Conservation (phyloP, 2,329 filamentous ascomycete genomes). For the Ophiocordyceps camponoti-rufipedis region DNA sequence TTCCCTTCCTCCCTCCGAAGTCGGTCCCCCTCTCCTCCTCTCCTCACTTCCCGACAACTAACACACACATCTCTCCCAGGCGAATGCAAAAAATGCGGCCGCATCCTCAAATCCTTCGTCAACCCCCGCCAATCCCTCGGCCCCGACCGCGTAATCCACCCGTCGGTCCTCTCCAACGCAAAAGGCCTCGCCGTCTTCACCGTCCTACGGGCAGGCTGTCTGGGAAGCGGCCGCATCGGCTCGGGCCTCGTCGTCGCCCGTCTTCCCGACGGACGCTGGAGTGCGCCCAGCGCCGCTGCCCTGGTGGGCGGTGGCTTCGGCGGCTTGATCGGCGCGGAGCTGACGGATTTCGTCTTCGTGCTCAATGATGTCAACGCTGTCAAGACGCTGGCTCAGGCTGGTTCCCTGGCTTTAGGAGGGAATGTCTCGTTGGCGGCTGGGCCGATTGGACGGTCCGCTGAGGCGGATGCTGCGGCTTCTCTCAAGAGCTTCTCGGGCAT, state of each 20-base stretch:
- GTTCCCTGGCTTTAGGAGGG: slow-evolving; percentile 80
- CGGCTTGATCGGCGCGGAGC: slow-evolving; percentile 72
- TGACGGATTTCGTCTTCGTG: slow-evolving; percentile 95
- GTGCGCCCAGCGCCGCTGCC: slow-evolving; percentile 63
- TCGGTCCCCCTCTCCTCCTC: slow-evolving; percentile 23
- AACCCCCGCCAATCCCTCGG: slow-evolving; percentile 87
- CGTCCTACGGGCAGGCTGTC: slow-evolving; percentile 73
- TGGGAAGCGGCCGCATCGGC: slow-evolving; percentile 66
- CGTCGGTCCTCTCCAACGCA: slow-evolving; percentile 71
- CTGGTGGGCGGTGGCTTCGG: slow-evolving; percentile 70
- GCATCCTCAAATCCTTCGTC: slow-evolving; percentile 87
- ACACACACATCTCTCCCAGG: no score
- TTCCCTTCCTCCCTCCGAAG: slow-evolving; percentile 49
- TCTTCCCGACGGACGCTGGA: slow-evolving; percentile 61
- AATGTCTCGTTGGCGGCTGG: slow-evolving; percentile 94
- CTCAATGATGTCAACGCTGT: slow-evolving; percentile 83
- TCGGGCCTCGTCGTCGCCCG: slow-evolving; percentile 69
- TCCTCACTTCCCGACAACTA: no score
- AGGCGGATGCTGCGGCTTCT: slow-evolving; percentile 86
- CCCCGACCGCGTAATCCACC: slow-evolving; percentile 93
- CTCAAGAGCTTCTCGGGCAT: slow-evolving; percentile 77
- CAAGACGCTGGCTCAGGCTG: slow-evolving; percentile 82
- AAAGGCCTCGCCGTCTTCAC: slow-evolving; percentile 82
- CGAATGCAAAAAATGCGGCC: slow-evolving; percentile 93
- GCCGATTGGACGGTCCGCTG: slow-evolving; percentile 83